These are phyloP conservation scores for Exophiala spinifera DNA, from an alignment of 2,329 filamentous ascomycete species.

Conservation along the genomic window DNA sequence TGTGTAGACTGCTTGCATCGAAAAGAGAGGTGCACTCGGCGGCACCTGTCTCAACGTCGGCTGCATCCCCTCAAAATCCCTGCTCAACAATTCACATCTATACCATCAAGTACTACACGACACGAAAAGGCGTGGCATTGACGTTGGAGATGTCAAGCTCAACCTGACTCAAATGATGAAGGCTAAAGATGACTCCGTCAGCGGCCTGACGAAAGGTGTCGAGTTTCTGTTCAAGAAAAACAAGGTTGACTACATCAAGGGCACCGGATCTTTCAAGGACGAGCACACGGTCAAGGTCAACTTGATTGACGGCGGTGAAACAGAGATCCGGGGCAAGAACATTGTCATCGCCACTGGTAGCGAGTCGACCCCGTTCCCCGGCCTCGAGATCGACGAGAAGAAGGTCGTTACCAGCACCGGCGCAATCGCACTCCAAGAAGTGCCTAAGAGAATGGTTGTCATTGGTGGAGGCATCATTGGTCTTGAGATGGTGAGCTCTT, in stretches of 20 bases:
- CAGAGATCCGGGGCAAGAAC: conserved; percentile 85
- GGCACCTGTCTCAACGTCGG: conserved; percentile 98
- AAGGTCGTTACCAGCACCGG: conserved; percentile 95
- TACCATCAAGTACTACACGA: conserved; percentile 98
- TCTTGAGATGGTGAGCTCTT: conserved; percentile 75
- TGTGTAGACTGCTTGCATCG: conserved; percentile 84
- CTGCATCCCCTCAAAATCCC: conserved; percentile 98
- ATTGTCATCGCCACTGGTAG: conserved; percentile 96
- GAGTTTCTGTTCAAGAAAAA: conserved; percentile 99
- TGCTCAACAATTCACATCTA: conserved; percentile 98
- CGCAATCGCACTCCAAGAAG: conserved; percentile 81
- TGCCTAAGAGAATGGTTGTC: conserved; percentile 94
- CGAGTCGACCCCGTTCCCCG: conserved; percentile 94
- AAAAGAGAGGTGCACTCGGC: conserved; percentile 92
- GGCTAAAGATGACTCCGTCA: conserved; percentile 90
- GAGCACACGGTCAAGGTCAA: conserved; percentile 90
- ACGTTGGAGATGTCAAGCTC: conserved; percentile 94
- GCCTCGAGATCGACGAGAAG: conserved; percentile 94
- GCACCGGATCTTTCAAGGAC: conserved; percentile 78
- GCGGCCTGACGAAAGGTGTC: conserved; percentile 88
- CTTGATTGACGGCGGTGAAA: conserved; percentile 87
- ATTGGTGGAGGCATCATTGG: conserved; percentile 99
- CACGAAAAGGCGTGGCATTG: conserved; percentile 94
- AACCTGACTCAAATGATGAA: conserved; percentile 97
- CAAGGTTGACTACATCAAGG: conserved; percentile 96